Evolutionary conservation across 2,329 filamentous ascomycete species (phyloP), one percentile per base, ranked within the genome.

Genomic region (Talaromyces sp.): DNA sequence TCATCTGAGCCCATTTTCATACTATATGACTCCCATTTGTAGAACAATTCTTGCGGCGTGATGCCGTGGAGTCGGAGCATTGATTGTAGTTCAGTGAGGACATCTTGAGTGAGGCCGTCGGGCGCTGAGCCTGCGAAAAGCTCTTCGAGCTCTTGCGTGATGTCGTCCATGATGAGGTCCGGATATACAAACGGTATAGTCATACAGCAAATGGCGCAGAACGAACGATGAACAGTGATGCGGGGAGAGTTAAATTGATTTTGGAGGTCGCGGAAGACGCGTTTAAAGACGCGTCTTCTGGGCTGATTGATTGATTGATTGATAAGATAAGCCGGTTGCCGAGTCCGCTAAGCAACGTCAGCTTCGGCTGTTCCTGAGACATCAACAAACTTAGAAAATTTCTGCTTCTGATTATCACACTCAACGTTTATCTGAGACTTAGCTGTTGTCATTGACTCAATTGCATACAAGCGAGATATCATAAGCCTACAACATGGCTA

Each of bases 1-100:
- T 92, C 89, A 62, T 96, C 91, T 55, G 86, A 80, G 25, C 93
- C 91, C 88, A 98, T 92, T 77, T 93, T 96, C 74, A 99, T 89
- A 76, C 90, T 93, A 82, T 97, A 98, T 0, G 92, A 93, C 76
- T 99, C 95, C 95, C 95, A 99, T 83, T 98, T 98, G 86, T 92
- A 97, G 77, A 92, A 97, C 28, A 98, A 82, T 73, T 98, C 95
- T 75, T 98, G 88, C 37, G 88, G 83, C 16, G 87, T 86, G 65
- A 98, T 84, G 55, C 86, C 87, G 77, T 97, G 91, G 64, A 98
- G 82, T 61, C 88, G 87, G 79, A 95, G 84, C 73, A 96, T 96
- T 63, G 92, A 96, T 73, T 89, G 84, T 68, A 99, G 82, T 78
- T 97, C 93, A 60, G 83, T 80, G 67, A 92, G 80, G 63, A 98